Conservation (phyloP, 805 yeast genomes). For the Wickerhamomyces chambardii region DNA sequence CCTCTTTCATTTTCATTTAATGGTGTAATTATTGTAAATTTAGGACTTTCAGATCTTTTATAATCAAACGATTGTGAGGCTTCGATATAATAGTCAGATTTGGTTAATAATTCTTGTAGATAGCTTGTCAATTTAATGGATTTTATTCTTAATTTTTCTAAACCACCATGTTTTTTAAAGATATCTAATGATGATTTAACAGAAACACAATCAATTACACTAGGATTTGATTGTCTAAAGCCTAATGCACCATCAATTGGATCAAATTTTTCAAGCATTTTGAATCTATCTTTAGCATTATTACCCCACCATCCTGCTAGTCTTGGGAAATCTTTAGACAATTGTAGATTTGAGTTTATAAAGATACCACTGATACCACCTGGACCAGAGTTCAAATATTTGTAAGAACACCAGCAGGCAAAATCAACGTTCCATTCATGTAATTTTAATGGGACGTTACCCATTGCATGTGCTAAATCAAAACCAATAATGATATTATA, state of each 20-base stretch:
- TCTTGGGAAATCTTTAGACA: conserved; percentile 37
- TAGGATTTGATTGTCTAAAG: conserved; percentile 84
- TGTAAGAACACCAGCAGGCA: conserved; percentile 93
- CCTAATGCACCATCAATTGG: conserved; percentile 86
- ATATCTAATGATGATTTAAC: conserved; percentile 57
- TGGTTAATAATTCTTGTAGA: conserved; percentile 37
- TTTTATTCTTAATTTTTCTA: conserved; percentile 43
- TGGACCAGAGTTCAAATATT: conserved; percentile 87
- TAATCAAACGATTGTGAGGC: conserved; percentile 15
- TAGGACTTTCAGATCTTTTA: conserved; percentile 14
- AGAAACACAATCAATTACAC: conserved; percentile 77
- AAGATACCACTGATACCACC: conserved; percentile 88
- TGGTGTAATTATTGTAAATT: conserved; percentile 75
- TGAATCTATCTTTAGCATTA: conserved; percentile 56
- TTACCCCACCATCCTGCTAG: conserved; percentile 99
- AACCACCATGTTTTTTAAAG: conserved; percentile 55
- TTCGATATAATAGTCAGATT: conserved; percentile 36
- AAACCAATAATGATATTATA: conserved; percentile 64
- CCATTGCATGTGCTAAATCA: conserved; percentile 95
- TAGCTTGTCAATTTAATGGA: conserved; percentile 49
- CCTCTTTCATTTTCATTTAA: conserved; percentile 50
- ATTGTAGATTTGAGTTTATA: conserved; percentile 46
- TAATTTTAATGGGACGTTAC: conserved; percentile 67
- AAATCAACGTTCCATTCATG: conserved; percentile 92
- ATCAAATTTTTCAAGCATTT: conserved; percentile 70